Base-by-base conservation (phyloP, 1,284 basidiomycete species). In the Cystobasidium pallidum region DNA sequence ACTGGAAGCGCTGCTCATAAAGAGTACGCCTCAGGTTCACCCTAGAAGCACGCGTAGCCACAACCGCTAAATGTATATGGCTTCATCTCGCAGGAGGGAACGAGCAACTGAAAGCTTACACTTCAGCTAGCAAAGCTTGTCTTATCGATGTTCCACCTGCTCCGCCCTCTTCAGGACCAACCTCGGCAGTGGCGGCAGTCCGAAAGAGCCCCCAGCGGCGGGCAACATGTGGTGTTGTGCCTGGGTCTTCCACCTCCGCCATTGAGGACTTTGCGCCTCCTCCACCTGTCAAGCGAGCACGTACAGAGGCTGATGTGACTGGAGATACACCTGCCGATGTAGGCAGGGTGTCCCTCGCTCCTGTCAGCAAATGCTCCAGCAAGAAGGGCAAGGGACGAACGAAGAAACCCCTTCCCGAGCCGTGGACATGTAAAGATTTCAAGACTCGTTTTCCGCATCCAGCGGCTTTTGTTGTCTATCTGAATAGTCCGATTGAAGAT, bases 371-470 rank as follows among this genome's bases (percentile, higher is more conserved):
- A 1, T 2, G n/a, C 1, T 49, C 62, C 17, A 36, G 10, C 41
- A 59, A 62, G 24, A 70, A 63, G 21, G 58, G 59, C 21, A 71
- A 71, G 55, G 39, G 61, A 17, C 45, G 39, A 24, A 51, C 45
- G 3, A 45, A 55, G 39, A 57, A 55, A 24, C 49, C 59, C 32
- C 24, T 51, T 17, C 68, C 68, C 26, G 45, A 62, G 34, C 59
- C 57, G 26, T 64, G 59, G 59, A 71, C 59, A 34, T 51, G 24
- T 26, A 55, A 39, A 64, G 59, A 71, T 13, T 71, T 71, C 61
- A 28, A 24, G 32, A 64, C 34, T 21, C 43, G 51, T 11, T 71
- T 62, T 26, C 59, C 68, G 2, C 28, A 43, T 28, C 41, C 49
- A 36, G 41, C 45, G 32, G 21, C 32, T 11, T 71, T 62, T 30